Evolutionary conservation across 1,139 yeast species (phyloP).

Genomic region (Scheffersomyces titani): DNA sequence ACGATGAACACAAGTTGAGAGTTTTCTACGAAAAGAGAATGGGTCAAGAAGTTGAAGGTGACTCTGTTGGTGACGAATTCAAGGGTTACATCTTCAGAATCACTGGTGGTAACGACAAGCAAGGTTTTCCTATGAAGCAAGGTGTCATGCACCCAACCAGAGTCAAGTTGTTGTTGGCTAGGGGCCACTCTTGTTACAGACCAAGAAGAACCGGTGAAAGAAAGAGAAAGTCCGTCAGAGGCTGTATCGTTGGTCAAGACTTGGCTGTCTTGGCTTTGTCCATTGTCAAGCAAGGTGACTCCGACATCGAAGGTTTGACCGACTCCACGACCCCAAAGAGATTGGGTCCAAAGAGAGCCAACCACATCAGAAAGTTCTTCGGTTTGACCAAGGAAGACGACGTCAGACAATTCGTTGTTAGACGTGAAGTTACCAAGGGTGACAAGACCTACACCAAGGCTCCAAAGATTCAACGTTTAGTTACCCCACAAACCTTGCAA

Average conservation of each 20-base stretch:
- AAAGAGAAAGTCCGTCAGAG: conserved; percentile 99
- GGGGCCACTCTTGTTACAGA: conserved; percentile 99
- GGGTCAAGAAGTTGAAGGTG: conserved; percentile 99
- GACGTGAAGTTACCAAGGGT: conserved; percentile 98
- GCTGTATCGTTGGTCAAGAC: conserved; percentile 98
- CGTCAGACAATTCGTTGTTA: conserved; percentile 91
- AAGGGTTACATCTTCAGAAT: conserved; percentile 98
- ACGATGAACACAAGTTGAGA: conserved; percentile 99
- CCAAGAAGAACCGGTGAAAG: conserved; percentile 99
- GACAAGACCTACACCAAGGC: conserved; percentile 99
- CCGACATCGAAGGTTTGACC: conserved; percentile 94
- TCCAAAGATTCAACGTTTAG: conserved; percentile 99
- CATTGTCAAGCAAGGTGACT: conserved; percentile 96
- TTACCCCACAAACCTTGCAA: conserved; percentile 98
- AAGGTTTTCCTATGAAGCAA: conserved; percentile 99
- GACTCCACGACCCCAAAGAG: conserved; percentile 95
- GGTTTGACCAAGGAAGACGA: conserved; percentile 98
- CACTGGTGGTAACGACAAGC: conserved; percentile 99
- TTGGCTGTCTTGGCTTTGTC: conserved; percentile 92
- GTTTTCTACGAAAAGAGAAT: conserved; percentile 99
- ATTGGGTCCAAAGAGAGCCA: conserved; percentile 99
- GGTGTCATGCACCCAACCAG: conserved; percentile 99
- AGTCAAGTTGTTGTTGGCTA: conserved; percentile 91
- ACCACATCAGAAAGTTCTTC: conserved; percentile 98
- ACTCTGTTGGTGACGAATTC: conserved; percentile 97